phyloP scores from a whole-genome alignment of 1,284 basidiomycete species.

The Heterobasidion parviporum region DNA sequence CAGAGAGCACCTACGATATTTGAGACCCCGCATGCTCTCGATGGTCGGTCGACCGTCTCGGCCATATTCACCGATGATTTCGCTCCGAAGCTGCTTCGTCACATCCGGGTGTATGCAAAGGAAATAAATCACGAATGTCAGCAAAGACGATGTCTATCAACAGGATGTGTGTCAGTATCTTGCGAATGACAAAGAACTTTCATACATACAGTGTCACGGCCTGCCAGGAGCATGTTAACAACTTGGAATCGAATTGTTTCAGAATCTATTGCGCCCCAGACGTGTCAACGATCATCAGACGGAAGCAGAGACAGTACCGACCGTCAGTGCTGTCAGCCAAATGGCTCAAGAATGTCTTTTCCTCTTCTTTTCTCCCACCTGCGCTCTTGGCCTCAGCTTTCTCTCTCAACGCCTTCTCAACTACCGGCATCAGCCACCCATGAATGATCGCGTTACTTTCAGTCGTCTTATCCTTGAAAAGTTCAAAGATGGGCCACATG shows the following conservation, averaged over 20 bases:
- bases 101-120: conserved; percentile 30
- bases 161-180: conserved; percentile 34
- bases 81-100: conserved; percentile 27
- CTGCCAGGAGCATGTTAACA: conserved; percentile 32
- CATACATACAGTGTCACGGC: conserved; percentile 42
- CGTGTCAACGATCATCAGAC: neutral
- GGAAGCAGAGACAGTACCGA: conserved; percentile 17
- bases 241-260: conserved; percentile 45
- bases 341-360: conserved; percentile 56
- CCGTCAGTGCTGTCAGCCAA: conserved; percentile 56
- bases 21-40: conserved; percentile 30
- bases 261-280: conserved; percentile 30
- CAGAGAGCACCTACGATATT: conserved; percentile 51
- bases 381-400: conserved; percentile 22
- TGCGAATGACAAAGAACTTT: conserved; percentile 37
- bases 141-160: conserved; percentile 28
- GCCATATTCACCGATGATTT: conserved; percentile 31
- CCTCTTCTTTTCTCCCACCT: conserved; percentile 28
- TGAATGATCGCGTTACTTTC: conserved; percentile 43
- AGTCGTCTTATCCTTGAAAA: conserved; percentile 49
- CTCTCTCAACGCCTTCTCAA: conserved; percentile 38
- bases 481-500: conserved; percentile 63
- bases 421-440: conserved; percentile 55
- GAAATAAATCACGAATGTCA: conserved; percentile 33
- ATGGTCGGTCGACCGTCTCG: conserved; percentile 24